A percentile compares a stretch with the other conserved stretches of the same genome.
These are phyloP conservation scores for Pythium rhizo-oryzae DNA, from an alignment of 352 stramenopile genomes.

Conservation along the genomic window DNA sequence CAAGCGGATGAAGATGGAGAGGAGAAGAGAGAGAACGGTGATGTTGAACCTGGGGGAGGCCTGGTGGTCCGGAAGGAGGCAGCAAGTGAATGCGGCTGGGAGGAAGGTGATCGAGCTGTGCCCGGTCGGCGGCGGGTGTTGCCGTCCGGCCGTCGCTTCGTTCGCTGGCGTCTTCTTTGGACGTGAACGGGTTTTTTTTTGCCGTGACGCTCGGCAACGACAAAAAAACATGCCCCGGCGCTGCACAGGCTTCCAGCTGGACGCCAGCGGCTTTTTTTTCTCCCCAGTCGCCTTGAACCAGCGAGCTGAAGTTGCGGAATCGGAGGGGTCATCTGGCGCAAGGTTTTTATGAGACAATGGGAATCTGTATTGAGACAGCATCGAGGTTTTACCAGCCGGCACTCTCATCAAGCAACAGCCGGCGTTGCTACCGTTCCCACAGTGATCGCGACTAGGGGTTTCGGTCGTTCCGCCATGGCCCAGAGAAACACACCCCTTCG, in stretches of 20 bases:
- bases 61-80: neutral
- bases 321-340: constrained; percentile 9
- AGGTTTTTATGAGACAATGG: constrained; percentile 14
- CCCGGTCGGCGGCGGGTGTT: constrained; percentile 14
- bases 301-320: constrained; percentile 10
- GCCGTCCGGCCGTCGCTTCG: constrained; percentile 7
- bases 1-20: neutral
- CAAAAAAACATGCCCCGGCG: neutral
- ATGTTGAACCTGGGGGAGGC: constrained; percentile 28
- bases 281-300: constrained; percentile 25
- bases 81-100: constrained; percentile 5
- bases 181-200: constrained; percentile 11
- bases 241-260: constrained; percentile 25
- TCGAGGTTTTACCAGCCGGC: constrained; percentile 1
- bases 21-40: constrained; percentile 2
- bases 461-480: constrained; percentile 14
- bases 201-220: constrained; percentile 1
- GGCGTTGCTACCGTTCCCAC: constrained; percentile 10
- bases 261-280: neutral
- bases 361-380: neutral
- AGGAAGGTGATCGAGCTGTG: constrained; percentile 7
- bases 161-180: constrained; percentile 17
- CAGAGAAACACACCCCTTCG: constrained; percentile 24
- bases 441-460: constrained; percentile 31
- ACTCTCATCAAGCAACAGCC: constrained; percentile 20